Conservation (phyloP, 129 eudicot species). For the Flaveria brownii region DNA sequence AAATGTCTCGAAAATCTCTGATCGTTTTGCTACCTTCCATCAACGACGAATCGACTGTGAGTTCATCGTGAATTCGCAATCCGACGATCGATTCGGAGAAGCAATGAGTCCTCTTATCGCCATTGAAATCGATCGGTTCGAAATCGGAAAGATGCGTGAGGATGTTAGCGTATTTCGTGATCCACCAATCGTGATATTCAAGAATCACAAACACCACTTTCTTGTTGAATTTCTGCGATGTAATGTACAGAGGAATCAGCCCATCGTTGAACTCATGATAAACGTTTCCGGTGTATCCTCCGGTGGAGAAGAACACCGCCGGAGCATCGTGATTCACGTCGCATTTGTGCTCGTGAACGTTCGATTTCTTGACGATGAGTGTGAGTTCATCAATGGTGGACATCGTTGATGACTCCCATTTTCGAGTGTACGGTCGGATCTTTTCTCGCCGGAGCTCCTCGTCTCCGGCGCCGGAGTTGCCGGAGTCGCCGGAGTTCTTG, state of each 20-base stretch:
- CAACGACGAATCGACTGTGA: slow-evolving; percentile 54
- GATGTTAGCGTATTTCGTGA: slow-evolving; percentile 68
- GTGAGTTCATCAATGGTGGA: slow-evolving; percentile 66
- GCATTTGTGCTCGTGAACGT: slow-evolving; percentile 39
- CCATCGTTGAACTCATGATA: slow-evolving; percentile 98
- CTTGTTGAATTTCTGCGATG: slow-evolving; percentile 79
- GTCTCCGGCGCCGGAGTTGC: slow-evolving; percentile 27
- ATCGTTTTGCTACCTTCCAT: slow-evolving; percentile 62
- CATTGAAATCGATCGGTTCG: slow-evolving; percentile 64
- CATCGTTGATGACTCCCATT: slow-evolving; percentile 88
- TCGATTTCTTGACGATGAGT: slow-evolving; percentile 48
- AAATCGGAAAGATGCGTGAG: slow-evolving; percentile 73
- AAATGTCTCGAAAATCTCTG: slow-evolving; percentile 64
- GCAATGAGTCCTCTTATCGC: slow-evolving; percentile 80
- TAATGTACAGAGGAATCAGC: slow-evolving; percentile 74
- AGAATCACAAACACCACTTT: slow-evolving; percentile 89
- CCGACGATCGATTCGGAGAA: slow-evolving; percentile 84
- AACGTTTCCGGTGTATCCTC: slow-evolving; percentile 95
- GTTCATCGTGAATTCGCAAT: slow-evolving; percentile 80
- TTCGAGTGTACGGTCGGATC: slow-evolving; percentile 82
- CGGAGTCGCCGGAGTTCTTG: slow-evolving; percentile 6
- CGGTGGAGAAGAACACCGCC: slow-evolving; percentile 94
- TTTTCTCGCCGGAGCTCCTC: slow-evolving; percentile 56
- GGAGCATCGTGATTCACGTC: slow-evolving; percentile 85
- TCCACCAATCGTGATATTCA: slow-evolving; percentile 97